These are phyloP conservation scores for Candida maesae DNA, from an alignment of 805 yeast species.

Conservation along the genomic window DNA sequence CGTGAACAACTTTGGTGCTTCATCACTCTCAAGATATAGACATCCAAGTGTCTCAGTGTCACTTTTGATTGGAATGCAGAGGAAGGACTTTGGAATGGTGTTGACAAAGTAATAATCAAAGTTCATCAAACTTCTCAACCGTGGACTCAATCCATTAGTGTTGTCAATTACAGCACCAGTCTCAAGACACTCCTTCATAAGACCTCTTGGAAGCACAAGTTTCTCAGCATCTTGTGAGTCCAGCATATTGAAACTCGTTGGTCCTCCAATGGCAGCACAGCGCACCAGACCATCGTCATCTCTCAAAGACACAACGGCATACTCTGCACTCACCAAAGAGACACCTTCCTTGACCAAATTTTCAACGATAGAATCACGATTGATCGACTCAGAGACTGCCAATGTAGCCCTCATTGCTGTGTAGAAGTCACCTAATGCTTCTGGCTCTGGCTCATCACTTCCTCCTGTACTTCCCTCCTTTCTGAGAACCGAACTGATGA, in stretches of 20 bases:
- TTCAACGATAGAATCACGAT: conserved; percentile 33
- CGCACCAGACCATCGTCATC: conserved; percentile 29
- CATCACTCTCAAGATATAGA: conserved; percentile 39
- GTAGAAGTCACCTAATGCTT: conserved; percentile 23
- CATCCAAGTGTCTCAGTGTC: conserved; percentile 42
- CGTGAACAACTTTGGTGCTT: conserved; percentile 27
- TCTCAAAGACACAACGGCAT: conserved; percentile 29
- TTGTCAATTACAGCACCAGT: conserved; percentile 36
- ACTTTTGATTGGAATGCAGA: conserved; percentile 45
- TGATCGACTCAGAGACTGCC: conserved; percentile 45
- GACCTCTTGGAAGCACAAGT: conserved; percentile 32
- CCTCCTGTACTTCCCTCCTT: conserved; percentile 13
- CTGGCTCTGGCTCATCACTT: conserved; percentile 8
- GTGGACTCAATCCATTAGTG: conserved; percentile 31
- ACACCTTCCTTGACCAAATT: conserved; percentile 39
- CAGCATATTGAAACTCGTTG: conserved; percentile 34
- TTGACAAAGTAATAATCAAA: conserved; percentile 38
- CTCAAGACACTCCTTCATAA: conserved; percentile 37
- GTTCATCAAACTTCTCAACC: conserved; percentile 33
- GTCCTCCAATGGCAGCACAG: conserved; percentile 31
- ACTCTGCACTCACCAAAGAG: conserved; percentile 35
- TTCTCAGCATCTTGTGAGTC: conserved; percentile 17
- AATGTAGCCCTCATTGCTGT: conserved; percentile 43
- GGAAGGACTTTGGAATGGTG: conserved; percentile 32
- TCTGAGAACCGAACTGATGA: conserved; percentile 27